These are phyloP conservation scores for Paecilomyces fulvus DNA, from an alignment of 2,329 filamentous ascomycete species.

Conservation along the genomic window DNA sequence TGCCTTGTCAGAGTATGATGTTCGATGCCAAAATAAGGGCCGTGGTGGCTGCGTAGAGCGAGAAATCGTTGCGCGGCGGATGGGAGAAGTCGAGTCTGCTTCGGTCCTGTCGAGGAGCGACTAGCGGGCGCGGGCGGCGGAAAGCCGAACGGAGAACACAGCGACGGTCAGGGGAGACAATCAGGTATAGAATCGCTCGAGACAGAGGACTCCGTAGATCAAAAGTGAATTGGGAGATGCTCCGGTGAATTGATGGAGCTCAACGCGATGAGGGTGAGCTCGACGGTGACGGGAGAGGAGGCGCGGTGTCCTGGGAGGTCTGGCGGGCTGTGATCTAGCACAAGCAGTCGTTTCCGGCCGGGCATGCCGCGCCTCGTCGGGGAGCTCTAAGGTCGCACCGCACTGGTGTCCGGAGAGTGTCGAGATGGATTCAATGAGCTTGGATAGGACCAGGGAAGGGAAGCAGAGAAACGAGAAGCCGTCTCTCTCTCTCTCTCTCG, in stretches of 20 bases:
- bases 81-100: slow-evolving; percentile 4
- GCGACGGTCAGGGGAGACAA: slow-evolving; percentile 5
- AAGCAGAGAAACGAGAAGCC: not conserved
- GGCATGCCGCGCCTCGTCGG: not conserved
- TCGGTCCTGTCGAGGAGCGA: slow-evolving; percentile 3
- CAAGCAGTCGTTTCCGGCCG: slow-evolving; percentile 13
- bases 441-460: not conserved
- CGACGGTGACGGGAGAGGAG: not conserved
- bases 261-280: not conserved
- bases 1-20: slow-evolving; percentile 7
- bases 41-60: not conserved
- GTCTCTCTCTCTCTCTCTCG: slow-evolving; percentile 8
- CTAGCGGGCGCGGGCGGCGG: slow-evolving; percentile 6
- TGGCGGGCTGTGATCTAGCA: not conserved
- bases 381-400: not conserved
- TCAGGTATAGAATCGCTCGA: not conserved
- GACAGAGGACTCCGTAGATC: not conserved
- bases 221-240: not conserved
- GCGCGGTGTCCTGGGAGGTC: not conserved
- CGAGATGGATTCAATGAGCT: not conserved
- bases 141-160: slow-evolving; percentile 2
- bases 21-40: slow-evolving; percentile 10
- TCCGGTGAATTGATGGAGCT: not conserved
- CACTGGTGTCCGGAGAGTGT: not conserved
- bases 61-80: slow-evolving; percentile 2